Base-by-base conservation (phyloP, 2,329 filamentous ascomycete species). In the Pseudogymnoascus sp. region DNA sequence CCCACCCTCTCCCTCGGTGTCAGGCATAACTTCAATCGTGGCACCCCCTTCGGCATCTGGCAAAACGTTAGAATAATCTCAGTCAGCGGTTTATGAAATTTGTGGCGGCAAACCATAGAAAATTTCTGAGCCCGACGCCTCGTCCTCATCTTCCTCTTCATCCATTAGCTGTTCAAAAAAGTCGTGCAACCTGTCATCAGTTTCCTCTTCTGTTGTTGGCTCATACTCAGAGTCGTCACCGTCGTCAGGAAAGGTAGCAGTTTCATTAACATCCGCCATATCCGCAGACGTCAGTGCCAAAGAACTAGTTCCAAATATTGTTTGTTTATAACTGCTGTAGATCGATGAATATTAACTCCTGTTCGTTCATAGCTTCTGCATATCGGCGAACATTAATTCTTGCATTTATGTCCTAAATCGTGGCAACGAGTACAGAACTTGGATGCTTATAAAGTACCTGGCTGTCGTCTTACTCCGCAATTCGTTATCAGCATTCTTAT, bases 211-310 rank as follows among this genome's bases (percentile, higher is more conserved):
- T 35, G 75, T 70, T 52, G 76, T 73, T 28, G 76, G 74, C 68
- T 80, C 74, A 72, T 77, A 80, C 65, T 81, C 79, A 75, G 80
- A 79, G 71, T 81, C 79, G 73, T 82, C 79, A 74, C 79, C 76
- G 9, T 68, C 69, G 12, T 69, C 69, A 9, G 9, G 9, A 33
- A 16, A 30, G 25, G n/a, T 33, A 19, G 9, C 49, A 33, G 33
- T 55, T 33, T 33, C 49, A 55, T 55, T 55, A 12, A 55, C 25
- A 35, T 55, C 49, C 49, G 49, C 49, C 49, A 55, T 55, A 55
- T 55, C 49, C 49, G 49, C 16, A 28, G 16, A 55, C 16, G 49
- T 33, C 49, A 55, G 49, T 55, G 49, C 28, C 22, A 8, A 12
- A 19, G 28, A 22, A 55, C 28, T 11, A 55, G 28, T 55, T 35